Conservation (phyloP, 2,329 filamentous ascomycete species). For the Apiospora marii region DNA sequence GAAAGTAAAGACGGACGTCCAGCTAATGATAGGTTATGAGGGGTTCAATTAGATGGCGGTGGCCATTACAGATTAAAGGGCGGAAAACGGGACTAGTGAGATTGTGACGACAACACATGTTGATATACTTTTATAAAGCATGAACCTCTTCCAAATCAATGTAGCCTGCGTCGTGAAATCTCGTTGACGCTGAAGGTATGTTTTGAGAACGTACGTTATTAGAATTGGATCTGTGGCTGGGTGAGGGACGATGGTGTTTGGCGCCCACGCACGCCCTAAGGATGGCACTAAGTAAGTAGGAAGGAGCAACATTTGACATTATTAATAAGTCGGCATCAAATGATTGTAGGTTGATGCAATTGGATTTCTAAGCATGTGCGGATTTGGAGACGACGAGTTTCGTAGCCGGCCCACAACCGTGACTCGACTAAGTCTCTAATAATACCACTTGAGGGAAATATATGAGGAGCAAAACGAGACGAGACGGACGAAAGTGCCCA, state of each 20-base stretch:
- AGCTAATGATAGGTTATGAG: neutral
- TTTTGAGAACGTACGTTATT: neutral
- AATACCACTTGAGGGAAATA: slow-evolving; percentile 15
- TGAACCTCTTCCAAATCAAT: neutral
- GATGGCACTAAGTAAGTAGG: neutral
- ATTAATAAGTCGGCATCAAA: slow-evolving; percentile 4
- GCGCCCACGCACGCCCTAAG: no score
- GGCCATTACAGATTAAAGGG: neutral
- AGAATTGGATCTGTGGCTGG: slow-evolving; percentile 1
- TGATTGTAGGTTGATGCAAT: slow-evolving; percentile 29
- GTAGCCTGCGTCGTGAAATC: neutral
- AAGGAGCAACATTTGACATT: neutral
- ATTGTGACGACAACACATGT: neutral
- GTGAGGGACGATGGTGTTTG: neutral
- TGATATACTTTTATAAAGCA: neutral
- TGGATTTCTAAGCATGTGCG: slow-evolving; percentile 45
- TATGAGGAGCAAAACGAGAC: neutral
- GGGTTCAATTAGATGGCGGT: neutral
- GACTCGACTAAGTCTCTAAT: slow-evolving; percentile 26
- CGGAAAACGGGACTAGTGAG: neutral
- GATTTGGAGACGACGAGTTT: slow-evolving; percentile 33
- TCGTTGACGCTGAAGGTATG: no score
- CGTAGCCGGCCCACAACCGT: slow-evolving; percentile 31
- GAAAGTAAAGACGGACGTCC: neutral
- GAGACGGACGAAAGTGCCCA: neutral